Percentiles rank a stretch among this genome's conserved stretches.
Conservation (phyloP, 2,329 filamentous ascomycete species). For the Juglanconis juglandina region DNA sequence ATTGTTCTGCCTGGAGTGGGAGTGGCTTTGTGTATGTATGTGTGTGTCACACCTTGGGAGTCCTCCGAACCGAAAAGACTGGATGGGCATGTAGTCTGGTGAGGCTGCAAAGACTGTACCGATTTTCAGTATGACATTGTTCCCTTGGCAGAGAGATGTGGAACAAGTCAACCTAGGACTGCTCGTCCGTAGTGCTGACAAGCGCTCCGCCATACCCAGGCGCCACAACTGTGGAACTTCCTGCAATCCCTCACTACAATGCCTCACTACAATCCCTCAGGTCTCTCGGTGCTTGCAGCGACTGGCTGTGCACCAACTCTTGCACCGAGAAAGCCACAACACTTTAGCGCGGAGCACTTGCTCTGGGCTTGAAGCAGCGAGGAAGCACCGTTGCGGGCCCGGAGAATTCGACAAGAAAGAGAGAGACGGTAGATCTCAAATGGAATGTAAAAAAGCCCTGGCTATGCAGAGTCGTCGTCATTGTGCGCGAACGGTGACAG, state of each 20-base stretch:
- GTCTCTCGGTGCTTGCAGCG: background rate
- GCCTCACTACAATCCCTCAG: too few species aligned
- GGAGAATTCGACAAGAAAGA: background rate
- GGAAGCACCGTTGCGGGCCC: background rate
- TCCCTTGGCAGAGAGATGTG: conserved; percentile 2
- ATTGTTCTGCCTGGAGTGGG: conserved; percentile 13
- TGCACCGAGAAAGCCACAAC: background rate
- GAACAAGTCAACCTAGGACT: background rate
- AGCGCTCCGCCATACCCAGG: background rate
- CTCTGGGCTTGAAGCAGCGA: background rate
- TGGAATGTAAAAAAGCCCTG: background rate
- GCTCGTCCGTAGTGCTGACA: background rate
- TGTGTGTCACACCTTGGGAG: conserved; percentile 8
- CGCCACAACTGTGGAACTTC: background rate
- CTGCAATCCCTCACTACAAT: background rate
- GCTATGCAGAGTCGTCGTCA: background rate
- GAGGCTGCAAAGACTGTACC: background rate
- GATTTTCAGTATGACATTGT: background rate
- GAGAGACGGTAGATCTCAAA: background rate
- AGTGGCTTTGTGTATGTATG: background rate
- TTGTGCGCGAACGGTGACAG: background rate
- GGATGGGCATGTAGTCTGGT: background rate
- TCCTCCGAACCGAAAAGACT: background rate
- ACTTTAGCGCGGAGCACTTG: background rate
- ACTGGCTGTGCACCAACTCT: background rate